These are phyloP conservation scores for Graphilbum ipis-grandicollis DNA, from an alignment of 2,329 filamentous ascomycete genomes.

Conservation along the genomic window DNA sequence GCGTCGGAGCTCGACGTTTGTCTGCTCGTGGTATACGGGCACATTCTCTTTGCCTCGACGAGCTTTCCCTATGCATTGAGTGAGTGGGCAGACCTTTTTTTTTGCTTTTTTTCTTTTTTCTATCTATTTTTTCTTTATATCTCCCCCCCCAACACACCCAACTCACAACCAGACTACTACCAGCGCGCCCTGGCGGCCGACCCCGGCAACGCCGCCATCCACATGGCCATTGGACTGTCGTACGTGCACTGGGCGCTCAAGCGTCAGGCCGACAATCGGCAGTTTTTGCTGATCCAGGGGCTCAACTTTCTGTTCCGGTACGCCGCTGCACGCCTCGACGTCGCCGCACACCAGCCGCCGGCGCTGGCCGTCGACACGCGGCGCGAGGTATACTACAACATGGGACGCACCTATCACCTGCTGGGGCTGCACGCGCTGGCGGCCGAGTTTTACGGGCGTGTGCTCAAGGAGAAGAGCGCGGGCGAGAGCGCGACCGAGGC, in stretches of 20 bases:
- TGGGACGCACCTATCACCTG: slow-evolving; percentile 59
- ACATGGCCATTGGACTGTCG: slow-evolving; percentile 63
- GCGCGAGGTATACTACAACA: slow-evolving; percentile 71
- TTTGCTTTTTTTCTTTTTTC: background rate
- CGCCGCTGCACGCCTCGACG: slow-evolving; percentile 36
- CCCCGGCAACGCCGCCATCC: slow-evolving; percentile 59
- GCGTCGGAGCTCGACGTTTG: slow-evolving; percentile 47
- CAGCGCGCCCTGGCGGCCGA: slow-evolving; percentile 60
- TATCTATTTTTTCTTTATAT: background rate
- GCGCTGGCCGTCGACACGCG: slow-evolving; percentile 14
- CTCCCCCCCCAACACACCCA: background rate
- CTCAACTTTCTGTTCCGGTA: slow-evolving; percentile 66
- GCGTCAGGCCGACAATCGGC: slow-evolving; percentile 74
- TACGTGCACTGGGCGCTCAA: slow-evolving; percentile 86
- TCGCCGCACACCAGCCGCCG: slow-evolving; percentile 8
- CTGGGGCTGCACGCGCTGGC: slow-evolving; percentile 59
- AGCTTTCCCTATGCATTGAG: slow-evolving; percentile 72
- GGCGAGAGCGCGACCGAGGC: slow-evolving; percentile 2
- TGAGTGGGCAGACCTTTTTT: slow-evolving; percentile 15
- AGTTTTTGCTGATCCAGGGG: slow-evolving; percentile 74
- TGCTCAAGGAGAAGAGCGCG: slow-evolving; percentile 21
- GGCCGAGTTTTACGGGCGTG: slow-evolving; percentile 46
- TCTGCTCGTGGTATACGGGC: slow-evolving; percentile 74
- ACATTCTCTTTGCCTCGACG: slow-evolving; percentile 71
- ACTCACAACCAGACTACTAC: slow-evolving; percentile 48